Percentiles rank a stretch among this genome's conserved stretches.
Conservation (phyloP, 108 stramenopile genomes). For the Pseudonitzschia pungens region DNA sequence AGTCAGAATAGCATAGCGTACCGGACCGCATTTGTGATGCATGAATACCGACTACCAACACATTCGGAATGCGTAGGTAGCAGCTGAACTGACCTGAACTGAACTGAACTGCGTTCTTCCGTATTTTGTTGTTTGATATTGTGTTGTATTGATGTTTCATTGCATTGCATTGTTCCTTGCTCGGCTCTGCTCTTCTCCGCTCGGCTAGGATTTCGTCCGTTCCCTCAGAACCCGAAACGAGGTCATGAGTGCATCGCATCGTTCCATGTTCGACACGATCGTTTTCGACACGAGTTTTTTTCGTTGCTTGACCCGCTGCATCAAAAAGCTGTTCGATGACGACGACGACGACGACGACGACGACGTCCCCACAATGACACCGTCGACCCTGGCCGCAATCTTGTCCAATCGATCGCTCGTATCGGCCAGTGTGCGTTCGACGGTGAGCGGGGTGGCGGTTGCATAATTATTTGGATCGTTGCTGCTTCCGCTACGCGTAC, state of each 20-base stretch:
- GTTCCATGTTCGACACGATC: slow-evolving; percentile 31
- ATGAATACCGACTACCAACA: too few species aligned
- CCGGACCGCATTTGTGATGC: too few species aligned
- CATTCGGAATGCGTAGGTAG: too few species aligned
- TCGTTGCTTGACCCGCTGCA: slow-evolving; percentile 19
- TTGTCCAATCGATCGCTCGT: slow-evolving; percentile 43
- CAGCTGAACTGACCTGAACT: too few species aligned
- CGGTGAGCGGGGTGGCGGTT: background rate
- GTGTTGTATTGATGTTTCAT: too few species aligned
- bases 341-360: background rate
- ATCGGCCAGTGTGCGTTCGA: slow-evolving; percentile 33
- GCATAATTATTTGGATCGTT: slow-evolving; percentile 22
- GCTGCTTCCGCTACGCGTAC: too few species aligned
- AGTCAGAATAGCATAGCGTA: too few species aligned
- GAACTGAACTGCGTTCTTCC: too few species aligned
- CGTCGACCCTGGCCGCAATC: slow-evolving; percentile 46
- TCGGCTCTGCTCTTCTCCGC: too few species aligned
- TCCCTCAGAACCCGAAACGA: slow-evolving; percentile 39
- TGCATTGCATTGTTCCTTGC: too few species aligned
- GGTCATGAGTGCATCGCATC: slow-evolving; percentile 33
- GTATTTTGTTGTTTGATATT: too few species aligned
- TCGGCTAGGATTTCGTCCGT: background rate
- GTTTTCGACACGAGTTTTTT: slow-evolving; percentile 33
- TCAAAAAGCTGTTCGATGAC: background rate
- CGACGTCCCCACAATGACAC: slow-evolving; percentile 22